Conservation (phyloP, 768 basidiomycete genomes). For the Mycena pura region DNA sequence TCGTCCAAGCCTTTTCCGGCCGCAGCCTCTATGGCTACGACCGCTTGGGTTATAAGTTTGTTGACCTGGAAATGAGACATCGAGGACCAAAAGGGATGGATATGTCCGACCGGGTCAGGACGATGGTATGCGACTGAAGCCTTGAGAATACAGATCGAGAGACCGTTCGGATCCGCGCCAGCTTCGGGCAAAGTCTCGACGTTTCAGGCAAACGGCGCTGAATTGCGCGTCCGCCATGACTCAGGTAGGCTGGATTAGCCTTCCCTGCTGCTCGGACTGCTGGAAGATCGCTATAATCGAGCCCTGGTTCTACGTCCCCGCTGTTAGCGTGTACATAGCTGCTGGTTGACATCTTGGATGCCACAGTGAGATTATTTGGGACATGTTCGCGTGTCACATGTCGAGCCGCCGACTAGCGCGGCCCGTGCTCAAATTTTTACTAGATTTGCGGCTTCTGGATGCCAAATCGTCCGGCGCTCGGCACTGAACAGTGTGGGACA, state of each 20-base stretch:
- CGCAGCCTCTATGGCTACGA: background rate
- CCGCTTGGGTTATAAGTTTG: background rate
- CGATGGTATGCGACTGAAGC: background rate
- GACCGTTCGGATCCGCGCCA: background rate
- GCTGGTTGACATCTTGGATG: background rate
- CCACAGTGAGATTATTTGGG: too few relatives aligned
- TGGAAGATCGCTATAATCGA: background rate
- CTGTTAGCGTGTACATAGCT: background rate
- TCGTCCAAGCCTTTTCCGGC: background rate
- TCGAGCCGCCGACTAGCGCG: too few relatives aligned
- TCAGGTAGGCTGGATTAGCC: background rate
- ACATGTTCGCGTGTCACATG: too few relatives aligned
- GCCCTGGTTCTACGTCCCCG: background rate
- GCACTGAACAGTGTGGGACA: too few relatives aligned
- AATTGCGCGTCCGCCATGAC: too few relatives aligned
- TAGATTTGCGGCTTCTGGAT: too few relatives aligned
- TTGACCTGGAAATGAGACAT: background rate
- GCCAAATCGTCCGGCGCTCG: too few relatives aligned
- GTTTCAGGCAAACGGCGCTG: background rate
- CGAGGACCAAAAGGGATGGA: background rate
- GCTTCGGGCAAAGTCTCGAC: background rate
- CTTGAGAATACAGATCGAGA: background rate
- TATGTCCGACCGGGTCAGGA: background rate
- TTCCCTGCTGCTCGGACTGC: background rate
- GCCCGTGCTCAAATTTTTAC: too few relatives aligned